Evolutionary conservation across 805 yeast genomes (phyloP), one percentile per base, ranked within the genome.

Genomic region (Candida rishiriensis): DNA sequence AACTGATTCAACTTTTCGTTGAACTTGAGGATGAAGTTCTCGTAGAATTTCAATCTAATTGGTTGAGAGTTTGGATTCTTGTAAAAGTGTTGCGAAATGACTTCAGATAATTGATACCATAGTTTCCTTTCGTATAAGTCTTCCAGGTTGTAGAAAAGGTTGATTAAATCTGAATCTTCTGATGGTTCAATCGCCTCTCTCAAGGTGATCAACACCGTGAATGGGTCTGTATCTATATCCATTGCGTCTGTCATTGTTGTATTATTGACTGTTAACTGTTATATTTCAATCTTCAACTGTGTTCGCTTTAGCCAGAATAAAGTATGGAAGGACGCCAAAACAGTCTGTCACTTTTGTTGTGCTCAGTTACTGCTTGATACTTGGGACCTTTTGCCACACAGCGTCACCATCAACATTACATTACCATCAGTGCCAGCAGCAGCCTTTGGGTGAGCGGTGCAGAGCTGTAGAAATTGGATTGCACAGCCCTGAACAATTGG

Each of bases 41-140:
- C 79, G 64, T 77, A 91, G 42, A 91, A 66, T 50, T 81, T 78
- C 54, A 82, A 63, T 53, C 91, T 78, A 44, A 87, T 65, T 0
- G 76, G 68, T 32, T 63, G 65, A 12, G 85, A 72, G 26, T 70
- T 71, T 9, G 78, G 73, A 44, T 73, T 70, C 36, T 69, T 69
- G 68, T 79, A 91, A 59, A 90, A 76, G 49, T 73, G 75, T 31
- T 69, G 70, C 5, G 68, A 66, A 45, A 93, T 70, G 7, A 78
- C 66, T 48, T 78, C 77, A 2, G 97, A 87, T 60, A 93, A 75
- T 70, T 93, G 98, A 68, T 85, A 95, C 97, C 97, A 93, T 61
- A 91, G 75, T 64, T 88, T 89, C 54, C 96, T 74, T 59, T 89
- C 96, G 67, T 88, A 85, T 45, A 73, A 71, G 56, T 88, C 96